A percentile compares a stretch with the other conserved stretches of the same genome.
Conservation (phyloP, 1,139 yeast genomes). For the Diutina rugosa region DNA sequence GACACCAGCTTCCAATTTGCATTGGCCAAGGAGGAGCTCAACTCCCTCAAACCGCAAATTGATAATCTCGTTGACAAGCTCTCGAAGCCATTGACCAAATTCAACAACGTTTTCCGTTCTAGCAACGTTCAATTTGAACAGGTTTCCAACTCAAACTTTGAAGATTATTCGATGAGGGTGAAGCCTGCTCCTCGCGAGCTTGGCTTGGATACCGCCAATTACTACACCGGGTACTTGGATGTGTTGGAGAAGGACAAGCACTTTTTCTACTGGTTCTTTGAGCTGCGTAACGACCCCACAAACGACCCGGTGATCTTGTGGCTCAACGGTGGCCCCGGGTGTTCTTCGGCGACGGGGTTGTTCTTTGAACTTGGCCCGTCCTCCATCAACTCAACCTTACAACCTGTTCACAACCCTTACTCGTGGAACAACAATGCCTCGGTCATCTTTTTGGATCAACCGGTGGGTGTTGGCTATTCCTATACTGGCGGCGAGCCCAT, state of each 20-base stretch:
- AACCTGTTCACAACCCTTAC: conserved; percentile 45
- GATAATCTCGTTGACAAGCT: neutral
- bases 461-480: conserved; percentile 7
- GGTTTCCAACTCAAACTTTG: neutral
- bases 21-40: neutral
- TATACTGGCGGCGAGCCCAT: conserved; percentile 4
- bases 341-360: conserved; percentile 56
- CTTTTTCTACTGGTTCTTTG: conserved; percentile 71
- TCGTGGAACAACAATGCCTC: conserved; percentile 64
- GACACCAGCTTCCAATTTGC: neutral
- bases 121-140: neutral
- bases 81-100: neutral
- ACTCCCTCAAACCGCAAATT: neutral
- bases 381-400: conserved; percentile 32
- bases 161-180: neutral
- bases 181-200: neutral
- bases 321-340: conserved; percentile 72
- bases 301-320: conserved; percentile 59
- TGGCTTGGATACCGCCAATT: neutral
- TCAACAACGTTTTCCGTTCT: neutral
- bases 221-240: conserved; percentile 56
- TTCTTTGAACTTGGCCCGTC: conserved; percentile 62
- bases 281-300: conserved; percentile 44
- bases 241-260: conserved; percentile 48
- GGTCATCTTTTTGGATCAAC: conserved; percentile 28